Evolutionary conservation across 2,329 filamentous ascomycete genomes (phyloP).

Genomic region (Tolypocladium ophioglossoides): DNA sequence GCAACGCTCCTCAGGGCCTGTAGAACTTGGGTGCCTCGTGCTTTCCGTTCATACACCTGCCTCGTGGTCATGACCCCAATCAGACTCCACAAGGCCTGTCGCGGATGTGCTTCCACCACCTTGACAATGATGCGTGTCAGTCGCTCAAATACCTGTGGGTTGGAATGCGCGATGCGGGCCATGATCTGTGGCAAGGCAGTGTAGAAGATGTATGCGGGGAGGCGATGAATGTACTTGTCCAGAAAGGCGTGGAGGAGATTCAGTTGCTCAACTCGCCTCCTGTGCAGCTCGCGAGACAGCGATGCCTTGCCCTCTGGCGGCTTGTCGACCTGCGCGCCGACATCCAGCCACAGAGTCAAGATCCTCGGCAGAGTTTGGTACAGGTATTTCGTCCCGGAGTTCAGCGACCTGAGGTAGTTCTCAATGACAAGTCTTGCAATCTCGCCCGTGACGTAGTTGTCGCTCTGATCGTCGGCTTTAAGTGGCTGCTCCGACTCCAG

Average conservation of each 20-base stretch:
- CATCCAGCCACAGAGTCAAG: slow-evolving; percentile 87
- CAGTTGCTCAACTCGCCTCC: slow-evolving; percentile 53
- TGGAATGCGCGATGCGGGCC: slow-evolving; percentile 85
- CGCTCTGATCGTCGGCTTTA: slow-evolving; percentile 64
- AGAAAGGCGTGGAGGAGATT: slow-evolving; percentile 62
- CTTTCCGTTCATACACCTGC: slow-evolving; percentile 54
- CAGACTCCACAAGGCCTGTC: slow-evolving; percentile 84
- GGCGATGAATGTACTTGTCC: slow-evolving; percentile 62
- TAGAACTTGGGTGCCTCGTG: slow-evolving; percentile 41
- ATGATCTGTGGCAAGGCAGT: slow-evolving; percentile 84
- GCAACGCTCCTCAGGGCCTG: slow-evolving; percentile 33
- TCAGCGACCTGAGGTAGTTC: slow-evolving; percentile 80
- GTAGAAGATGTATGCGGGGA: slow-evolving; percentile 72
- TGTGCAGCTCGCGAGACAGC: slow-evolving; percentile 39
- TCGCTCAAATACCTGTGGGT: slow-evolving; percentile 64
- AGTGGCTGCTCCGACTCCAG: slow-evolving; percentile 79
- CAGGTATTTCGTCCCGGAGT: slow-evolving; percentile 87
- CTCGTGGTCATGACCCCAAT: slow-evolving; percentile 78
- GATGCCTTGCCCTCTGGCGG: slow-evolving; percentile 44
- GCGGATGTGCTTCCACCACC: slow-evolving; percentile 78
- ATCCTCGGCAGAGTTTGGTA: slow-evolving; percentile 90
- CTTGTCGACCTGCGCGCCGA: slow-evolving; percentile 66
- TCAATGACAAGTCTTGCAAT: slow-evolving; percentile 82
- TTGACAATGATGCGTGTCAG: slow-evolving; percentile 73
- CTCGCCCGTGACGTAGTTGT: slow-evolving; percentile 70